phyloP scores from a whole-genome alignment of 1,284 basidiomycete genomes.

The Marasmius oreades region DNA sequence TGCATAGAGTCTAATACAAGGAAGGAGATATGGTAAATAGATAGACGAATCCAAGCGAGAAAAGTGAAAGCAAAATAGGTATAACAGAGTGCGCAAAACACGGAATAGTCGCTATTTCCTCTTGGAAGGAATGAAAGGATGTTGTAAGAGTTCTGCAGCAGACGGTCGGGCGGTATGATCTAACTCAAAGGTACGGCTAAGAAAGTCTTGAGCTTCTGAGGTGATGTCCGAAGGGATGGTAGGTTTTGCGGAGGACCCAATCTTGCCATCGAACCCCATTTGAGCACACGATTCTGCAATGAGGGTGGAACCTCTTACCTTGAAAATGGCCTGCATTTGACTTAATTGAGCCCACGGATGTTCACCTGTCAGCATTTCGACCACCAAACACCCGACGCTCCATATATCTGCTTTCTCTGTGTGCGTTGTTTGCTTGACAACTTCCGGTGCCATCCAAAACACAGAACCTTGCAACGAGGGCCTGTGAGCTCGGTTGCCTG shows the following conservation, averaged over 20 bases:
- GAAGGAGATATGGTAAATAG: neutral
- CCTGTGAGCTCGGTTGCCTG: slow-evolving; percentile 77
- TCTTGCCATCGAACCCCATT: slow-evolving; percentile 42
- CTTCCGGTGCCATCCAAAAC: slow-evolving; percentile 99
- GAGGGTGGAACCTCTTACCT: slow-evolving; percentile 44
- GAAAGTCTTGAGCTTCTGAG: slow-evolving; percentile 79
- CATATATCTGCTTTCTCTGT: slow-evolving; percentile 97
- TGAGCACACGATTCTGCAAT: slow-evolving; percentile 1
- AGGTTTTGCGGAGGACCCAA: slow-evolving; percentile 83
- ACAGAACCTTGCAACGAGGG: slow-evolving; percentile 96
- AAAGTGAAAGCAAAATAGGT: slow-evolving; percentile 3
- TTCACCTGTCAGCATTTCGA: slow-evolving; percentile 98
- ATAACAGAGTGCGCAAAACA: slow-evolving; percentile 1
- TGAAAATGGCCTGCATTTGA: slow-evolving; percentile 99
- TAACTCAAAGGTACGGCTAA: slow-evolving; percentile 82
- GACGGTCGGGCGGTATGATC: slow-evolving; percentile 82
- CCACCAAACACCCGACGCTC: slow-evolving; percentile 95
- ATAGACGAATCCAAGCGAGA: neutral
- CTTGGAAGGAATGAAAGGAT: slow-evolving; percentile 60
- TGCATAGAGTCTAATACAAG: slow-evolving; percentile 8
- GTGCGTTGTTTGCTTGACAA: slow-evolving; percentile 94
- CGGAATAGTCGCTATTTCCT: slow-evolving; percentile 4
- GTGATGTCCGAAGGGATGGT: slow-evolving; percentile 87
- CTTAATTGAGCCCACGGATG: slow-evolving; percentile 97
- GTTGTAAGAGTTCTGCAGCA: slow-evolving; percentile 72